phyloP scores from a whole-genome alignment of 2,329 filamentous ascomycete genomes.

The Penicillium sp. region DNA sequence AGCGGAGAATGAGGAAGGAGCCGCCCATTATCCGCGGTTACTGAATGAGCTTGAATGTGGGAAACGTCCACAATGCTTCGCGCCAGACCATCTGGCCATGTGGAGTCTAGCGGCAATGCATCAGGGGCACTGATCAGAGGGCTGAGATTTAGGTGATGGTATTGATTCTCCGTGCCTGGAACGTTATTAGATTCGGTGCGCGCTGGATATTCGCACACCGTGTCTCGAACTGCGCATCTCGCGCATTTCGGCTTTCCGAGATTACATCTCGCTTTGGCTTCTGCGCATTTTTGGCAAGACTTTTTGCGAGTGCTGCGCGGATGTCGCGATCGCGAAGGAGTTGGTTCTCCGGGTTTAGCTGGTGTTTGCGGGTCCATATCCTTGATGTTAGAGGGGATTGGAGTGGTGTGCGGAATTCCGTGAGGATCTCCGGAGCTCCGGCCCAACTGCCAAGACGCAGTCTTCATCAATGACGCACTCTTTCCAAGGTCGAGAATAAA shows the following conservation, averaged over 20 bases:
- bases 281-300: slow-evolving; percentile 19
- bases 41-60: not conserved
- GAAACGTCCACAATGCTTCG: not conserved
- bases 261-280: slow-evolving; percentile 22
- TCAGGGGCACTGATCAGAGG: not conserved
- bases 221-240: slow-evolving; percentile 17
- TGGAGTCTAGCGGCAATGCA: not conserved
- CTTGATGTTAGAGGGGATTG: not conserved
- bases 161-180: not conserved
- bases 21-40: not conserved
- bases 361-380: not conserved
- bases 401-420: not conserved
- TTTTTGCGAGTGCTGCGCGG: slow-evolving; percentile 18
- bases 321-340: not conserved
- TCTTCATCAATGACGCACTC: not conserved
- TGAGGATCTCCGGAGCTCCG: not conserved
- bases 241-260: slow-evolving; percentile 20
- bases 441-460: not conserved
- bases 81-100: not conserved
- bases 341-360: not conserved
- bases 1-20: not conserved
- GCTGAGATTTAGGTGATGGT: not conserved
- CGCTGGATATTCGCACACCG: slow-evolving; percentile 17
- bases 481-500: not conserved
- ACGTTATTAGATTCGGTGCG: too few relatives aligned